A percentile compares a stretch with the other conserved stretches of the same genome.
These are phyloP conservation scores for Penicillium mononematosum DNA, from an alignment of 495 filamentous ascomycete genomes.

Conservation along the genomic window DNA sequence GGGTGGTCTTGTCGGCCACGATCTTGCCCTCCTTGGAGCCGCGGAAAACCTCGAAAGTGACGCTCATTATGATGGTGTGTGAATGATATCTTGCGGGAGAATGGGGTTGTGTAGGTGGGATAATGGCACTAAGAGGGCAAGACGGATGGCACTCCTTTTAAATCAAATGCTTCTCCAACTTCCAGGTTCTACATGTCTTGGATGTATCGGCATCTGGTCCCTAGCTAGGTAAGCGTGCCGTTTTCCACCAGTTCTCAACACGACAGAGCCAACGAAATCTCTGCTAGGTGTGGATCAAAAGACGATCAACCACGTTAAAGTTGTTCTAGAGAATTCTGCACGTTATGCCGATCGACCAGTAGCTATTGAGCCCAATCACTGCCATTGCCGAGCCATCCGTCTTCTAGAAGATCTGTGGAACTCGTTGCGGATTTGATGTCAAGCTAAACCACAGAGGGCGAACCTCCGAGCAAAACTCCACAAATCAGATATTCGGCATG, in stretches of 20 bases:
- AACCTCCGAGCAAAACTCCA: not conserved
- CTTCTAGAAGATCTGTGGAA: not conserved
- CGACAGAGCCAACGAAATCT: constrained; percentile 1
- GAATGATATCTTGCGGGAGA: not conserved
- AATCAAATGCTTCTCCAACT: not conserved
- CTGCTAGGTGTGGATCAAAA: constrained; percentile 3
- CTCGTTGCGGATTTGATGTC: not conserved
- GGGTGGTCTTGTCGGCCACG: constrained; percentile 30
- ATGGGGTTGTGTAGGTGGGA: not conserved
- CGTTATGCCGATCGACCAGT: not conserved
- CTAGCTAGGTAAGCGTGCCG: not conserved
- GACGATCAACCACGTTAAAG: not conserved
- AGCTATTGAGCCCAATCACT: not conserved
- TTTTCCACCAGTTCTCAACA: not conserved
- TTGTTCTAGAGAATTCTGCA: constrained; percentile 19
- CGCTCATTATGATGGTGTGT: constrained; percentile 22
- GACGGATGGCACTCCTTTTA: not conserved
- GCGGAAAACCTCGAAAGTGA: constrained; percentile 37
- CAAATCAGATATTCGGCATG: not conserved
- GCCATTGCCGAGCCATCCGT: not conserved
- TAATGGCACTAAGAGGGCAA: not conserved
- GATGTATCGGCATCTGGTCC: constrained; percentile 6
- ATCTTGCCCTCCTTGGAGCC: constrained; percentile 34
- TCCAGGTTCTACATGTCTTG: not conserved
- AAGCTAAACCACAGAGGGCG: constrained; percentile 1